Percentiles rank a stretch among this genome's conserved stretches.
Conservation (phyloP, 176 grass and related monocot species). For the Oryza longistaminata region DNA sequence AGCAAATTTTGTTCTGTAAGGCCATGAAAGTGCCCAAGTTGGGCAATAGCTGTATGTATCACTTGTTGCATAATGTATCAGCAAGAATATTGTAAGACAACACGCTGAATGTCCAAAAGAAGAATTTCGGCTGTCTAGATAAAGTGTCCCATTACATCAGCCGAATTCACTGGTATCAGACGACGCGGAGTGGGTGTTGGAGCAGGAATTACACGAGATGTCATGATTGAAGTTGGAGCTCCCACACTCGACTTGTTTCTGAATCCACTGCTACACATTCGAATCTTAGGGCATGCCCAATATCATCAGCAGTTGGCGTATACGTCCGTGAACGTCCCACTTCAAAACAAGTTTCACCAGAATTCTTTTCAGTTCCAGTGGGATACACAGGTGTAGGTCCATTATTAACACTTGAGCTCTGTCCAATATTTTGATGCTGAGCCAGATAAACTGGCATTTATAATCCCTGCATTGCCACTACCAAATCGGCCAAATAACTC, state of each 20-base stretch:
- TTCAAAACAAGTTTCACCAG: conserved; percentile 78
- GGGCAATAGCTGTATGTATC: conserved; percentile 84
- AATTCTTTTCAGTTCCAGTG: conserved; percentile 52
- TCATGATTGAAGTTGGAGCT: conserved; percentile 57
- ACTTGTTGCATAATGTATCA: conserved; percentile 69
- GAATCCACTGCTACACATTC: conserved; percentile 66
- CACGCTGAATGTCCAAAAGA: conserved; percentile 72
- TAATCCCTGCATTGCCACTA: conserved; percentile 40
- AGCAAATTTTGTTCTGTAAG: conserved; percentile 92
- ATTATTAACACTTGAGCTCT: conserved; percentile 47
- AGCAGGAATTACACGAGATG: conserved; percentile 80
- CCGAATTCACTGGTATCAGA: conserved; percentile 67
- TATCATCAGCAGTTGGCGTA: conserved; percentile 84
- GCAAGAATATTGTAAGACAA: conserved; percentile 93
- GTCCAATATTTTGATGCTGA: conserved; percentile 49
- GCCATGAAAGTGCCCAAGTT: conserved; percentile 87
- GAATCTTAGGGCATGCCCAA: conserved; percentile 75
- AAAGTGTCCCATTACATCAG: conserved; percentile 51
- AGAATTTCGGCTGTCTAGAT: conserved; percentile 54
- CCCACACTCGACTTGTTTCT: conserved; percentile 62
- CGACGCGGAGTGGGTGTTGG: conserved; percentile 73
- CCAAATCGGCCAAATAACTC: conserved; percentile 67
- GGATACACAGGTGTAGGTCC: conserved; percentile 49
- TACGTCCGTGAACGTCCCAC: conserved; percentile 66
- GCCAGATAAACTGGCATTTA: conserved; percentile 39